These are phyloP conservation scores for Trapa bicornis DNA, from an alignment of 345 rosid genomes.

Conservation along the genomic window DNA sequence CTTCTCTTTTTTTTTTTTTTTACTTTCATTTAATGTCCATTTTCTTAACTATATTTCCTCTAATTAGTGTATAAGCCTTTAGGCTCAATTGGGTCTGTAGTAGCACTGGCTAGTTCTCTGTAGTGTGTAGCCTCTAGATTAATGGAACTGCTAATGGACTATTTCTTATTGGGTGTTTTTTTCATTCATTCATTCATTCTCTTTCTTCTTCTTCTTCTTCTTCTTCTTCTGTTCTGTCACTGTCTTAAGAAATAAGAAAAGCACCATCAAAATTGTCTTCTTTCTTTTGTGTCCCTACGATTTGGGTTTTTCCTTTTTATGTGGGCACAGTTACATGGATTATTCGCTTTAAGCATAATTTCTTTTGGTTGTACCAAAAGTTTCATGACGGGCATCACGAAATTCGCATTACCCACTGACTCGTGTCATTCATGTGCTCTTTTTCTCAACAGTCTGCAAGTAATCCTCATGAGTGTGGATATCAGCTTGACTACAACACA, in stretches of 20 bases:
- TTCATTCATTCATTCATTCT: background rate
- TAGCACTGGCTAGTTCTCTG: background rate
- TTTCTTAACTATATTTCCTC: background rate
- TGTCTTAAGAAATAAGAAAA: constrained; percentile 33
- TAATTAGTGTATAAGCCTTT: background rate
- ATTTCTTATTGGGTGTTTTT: background rate
- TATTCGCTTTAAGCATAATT: background rate
- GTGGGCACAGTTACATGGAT: background rate
- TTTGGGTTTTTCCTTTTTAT: background rate
- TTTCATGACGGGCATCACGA: background rate
- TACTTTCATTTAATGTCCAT: background rate
- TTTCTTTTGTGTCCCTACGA: background rate
- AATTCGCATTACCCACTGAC: background rate
- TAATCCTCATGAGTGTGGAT: constrained; percentile 31
- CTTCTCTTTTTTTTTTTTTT: background rate
- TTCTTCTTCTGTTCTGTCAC: constrained; percentile 5
- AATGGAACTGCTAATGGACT: background rate
- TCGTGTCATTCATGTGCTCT: background rate
- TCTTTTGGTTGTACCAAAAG: constrained; percentile 3
- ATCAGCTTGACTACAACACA: constrained; percentile 8
- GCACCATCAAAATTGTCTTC: constrained; percentile 12
- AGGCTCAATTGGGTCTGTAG: background rate
- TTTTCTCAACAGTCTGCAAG: constrained; percentile 16
- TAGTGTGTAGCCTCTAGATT: background rate
- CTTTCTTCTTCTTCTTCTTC: background rate